Evolutionary conservation across 305 asterid genomes (phyloP).

Genomic region (Solanum hybrid): DNA sequence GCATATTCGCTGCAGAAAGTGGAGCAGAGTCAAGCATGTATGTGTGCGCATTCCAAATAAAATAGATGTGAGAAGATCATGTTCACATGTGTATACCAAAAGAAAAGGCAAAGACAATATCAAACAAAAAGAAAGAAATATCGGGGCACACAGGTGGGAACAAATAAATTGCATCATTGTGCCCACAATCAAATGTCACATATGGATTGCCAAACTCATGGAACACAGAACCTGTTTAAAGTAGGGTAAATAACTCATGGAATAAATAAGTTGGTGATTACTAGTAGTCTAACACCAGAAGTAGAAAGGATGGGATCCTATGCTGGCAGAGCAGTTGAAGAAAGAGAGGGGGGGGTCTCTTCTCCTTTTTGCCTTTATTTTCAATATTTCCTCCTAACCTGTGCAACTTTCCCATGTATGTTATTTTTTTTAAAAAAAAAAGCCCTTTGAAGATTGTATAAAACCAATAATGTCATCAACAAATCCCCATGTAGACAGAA

Average conservation of each 20-base stretch:
- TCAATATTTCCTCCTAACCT: neutral
- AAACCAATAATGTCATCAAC: neutral
- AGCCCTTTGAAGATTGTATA: neutral
- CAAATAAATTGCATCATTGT: neutral
- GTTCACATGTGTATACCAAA: neutral
- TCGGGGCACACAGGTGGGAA: neutral
- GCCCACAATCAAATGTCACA: neutral
- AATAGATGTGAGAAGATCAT: neutral
- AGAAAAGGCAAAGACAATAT: neutral
- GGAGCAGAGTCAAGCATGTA: neutral
- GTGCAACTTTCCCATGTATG: neutral
- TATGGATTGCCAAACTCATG: neutral
- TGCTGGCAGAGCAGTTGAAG: neutral
- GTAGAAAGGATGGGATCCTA: neutral
- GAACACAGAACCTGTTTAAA: neutral
- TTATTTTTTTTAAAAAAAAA: neutral
- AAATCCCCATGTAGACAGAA: neutral
- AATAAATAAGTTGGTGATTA: neutral
- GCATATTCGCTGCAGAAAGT: conserved; percentile 65
- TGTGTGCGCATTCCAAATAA: neutral
- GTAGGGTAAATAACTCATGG: neutral
- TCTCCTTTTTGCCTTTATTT: neutral
- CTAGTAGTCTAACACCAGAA: neutral
- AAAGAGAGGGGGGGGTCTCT: neutral
- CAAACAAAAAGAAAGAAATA: neutral